Base-by-base conservation (phyloP, 371 early-diverging fungal species). In the Zychaea mexicana region DNA sequence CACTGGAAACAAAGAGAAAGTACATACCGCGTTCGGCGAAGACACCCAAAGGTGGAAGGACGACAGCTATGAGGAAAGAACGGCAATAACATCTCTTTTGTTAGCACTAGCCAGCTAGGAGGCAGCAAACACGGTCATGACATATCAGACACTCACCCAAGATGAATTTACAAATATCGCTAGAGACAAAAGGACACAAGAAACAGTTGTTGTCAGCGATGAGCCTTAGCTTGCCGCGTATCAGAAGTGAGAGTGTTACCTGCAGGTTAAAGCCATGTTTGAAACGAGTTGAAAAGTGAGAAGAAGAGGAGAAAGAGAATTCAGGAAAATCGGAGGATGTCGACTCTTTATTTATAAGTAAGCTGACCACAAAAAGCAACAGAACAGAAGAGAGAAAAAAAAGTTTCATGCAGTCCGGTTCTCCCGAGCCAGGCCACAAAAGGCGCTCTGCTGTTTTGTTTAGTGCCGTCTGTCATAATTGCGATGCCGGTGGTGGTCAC, bases 41-140 rank as follows among this genome's bases (percentile, higher is more conserved):
- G 21, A 88, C 91, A 33, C 86, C 90, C 36, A 90, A 76, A 61
- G 91, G 91, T 45, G 91, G 91, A 28, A 87, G 70, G 49, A 88
- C 66, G 30, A 88, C 65, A 36, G 85, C 85, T 61, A 71, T 69
- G 26, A 24, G 26, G 15, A 21, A 57, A 8, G n/a, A 42, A 10
- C 13, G 6, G 4, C 1, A 12, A 12, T 42, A n/a, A n/a, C n/a
- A n/a, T 27, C 28, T 2, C 10, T 5, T 6, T 3, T n/a, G 30
- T 26, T 17, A 53, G 24, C 1, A 0, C 53, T n/a, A n/a, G n/a
- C n/a, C n/a, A n/a, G n/a, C n/a, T n/a, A n/a, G n/a, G n/a, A n/a
- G n/a, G n/a, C n/a, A n/a, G n/a, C n/a, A n/a, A n/a, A 42, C 42
- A 22, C 49, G 49, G 1, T 49, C 49, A 19, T 28, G n/a, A 30